Base-by-base conservation (phyloP, 176 grass and related monocot genomes). In the Carex myosuroides region DNA sequence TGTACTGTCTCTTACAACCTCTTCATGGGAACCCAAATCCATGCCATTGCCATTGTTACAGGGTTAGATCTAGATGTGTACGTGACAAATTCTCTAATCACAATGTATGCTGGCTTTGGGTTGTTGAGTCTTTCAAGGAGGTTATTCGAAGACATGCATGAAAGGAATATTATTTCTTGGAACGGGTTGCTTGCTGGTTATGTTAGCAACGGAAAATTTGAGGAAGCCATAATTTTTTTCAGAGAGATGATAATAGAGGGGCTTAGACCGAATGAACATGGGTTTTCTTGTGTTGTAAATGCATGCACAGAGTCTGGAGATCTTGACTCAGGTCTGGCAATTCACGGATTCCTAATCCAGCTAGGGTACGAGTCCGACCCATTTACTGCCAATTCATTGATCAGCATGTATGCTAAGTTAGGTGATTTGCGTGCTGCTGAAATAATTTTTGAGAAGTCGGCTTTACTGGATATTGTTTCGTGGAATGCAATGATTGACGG, bases 401-500 rank as follows among this genome's bases (percentile, higher is more conserved):
- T 98, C 0, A 86, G 93, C 35, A 94, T 98, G 92, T 94, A 93
- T 65, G 89, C 89, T 2, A 98, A 94, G 86, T 60, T 90, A 50
- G 91, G 91, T 56, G 82, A 84, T 66, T 69, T 90, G 37, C 5
- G 81, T 17, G 82, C 77, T 76, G 91, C 95, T 13, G 70, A 81
- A 13, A 39, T 86, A 16, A 73, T 93, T 83, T 93, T 98, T 21
- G 26, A 87, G 30, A 87, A 83, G 54, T 90, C 94, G 24, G 26
- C 71, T 44, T 50, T 72, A 21, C 79, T 18, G 0, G 92, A 98
- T 65, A 76, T 98, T 39, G 84, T 98, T 86, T 94, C 91, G 7
- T 98, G 95, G 95, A 98, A 93, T 60, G 83, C 91, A 70, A 87
- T 95, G 20, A 92, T 98, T 90, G 87, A 91, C 2, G 91, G 89